Conservation (phyloP, 2,329 filamentous ascomycete genomes). For the Dactylella cylindrospora region DNA sequence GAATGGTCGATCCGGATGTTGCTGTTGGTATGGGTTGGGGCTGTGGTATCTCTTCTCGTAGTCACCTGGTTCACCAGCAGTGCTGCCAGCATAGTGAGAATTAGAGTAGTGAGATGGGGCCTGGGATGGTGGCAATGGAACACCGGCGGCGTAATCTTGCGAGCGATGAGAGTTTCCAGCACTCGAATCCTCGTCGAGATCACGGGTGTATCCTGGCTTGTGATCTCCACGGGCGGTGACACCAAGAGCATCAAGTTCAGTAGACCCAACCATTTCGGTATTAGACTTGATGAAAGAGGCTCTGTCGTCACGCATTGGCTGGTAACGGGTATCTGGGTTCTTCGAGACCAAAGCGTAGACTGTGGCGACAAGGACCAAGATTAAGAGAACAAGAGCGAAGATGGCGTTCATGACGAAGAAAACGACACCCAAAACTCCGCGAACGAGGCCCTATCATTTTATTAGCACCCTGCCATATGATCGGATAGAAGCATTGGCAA, state of each 20-base stretch:
- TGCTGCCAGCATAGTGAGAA: constrained; percentile 40
- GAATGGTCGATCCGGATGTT: constrained; percentile 52
- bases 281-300: constrained; percentile 98
- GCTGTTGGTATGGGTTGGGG: constrained; percentile 43
- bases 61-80: constrained; percentile 18
- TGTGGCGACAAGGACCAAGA: constrained; percentile 78
- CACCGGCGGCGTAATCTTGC: constrained; percentile 54
- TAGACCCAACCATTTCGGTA: constrained; percentile 72
- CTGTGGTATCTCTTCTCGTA: constrained; percentile 43
- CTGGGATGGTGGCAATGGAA: constrained; percentile 48
- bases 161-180: constrained; percentile 61
- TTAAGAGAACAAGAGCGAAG: constrained; percentile 76
- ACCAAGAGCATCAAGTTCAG: constrained; percentile 85
- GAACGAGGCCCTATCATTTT: constrained; percentile 65
- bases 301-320: constrained; percentile 94
- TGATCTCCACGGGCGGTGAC: constrained; percentile 81
- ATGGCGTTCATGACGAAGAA: constrained; percentile 85
- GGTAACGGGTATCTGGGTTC: constrained; percentile 92
- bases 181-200: constrained; percentile 72
- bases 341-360: constrained; percentile 81
- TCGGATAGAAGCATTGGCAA: constrained; percentile 44
- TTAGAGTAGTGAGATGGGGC: constrained; percentile 47
- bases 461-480: constrained; percentile 41
- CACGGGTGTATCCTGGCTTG: constrained; percentile 63
- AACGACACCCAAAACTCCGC: constrained; percentile 82